Evolutionary conservation across 164 flowering plant genomes (phyloP).

Genomic region (Vitis cinerea): DNA sequence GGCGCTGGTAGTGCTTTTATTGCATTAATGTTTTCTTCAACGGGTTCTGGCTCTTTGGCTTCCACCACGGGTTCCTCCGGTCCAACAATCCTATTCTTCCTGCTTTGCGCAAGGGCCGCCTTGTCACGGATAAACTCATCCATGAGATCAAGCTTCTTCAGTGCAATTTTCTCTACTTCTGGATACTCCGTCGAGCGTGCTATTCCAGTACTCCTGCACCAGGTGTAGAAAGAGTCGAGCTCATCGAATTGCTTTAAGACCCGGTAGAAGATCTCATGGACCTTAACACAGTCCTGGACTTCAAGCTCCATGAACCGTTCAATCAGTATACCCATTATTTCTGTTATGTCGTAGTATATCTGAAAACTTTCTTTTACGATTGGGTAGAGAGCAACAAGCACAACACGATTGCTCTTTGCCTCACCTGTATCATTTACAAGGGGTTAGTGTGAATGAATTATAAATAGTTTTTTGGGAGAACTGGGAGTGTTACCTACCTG

Average conservation of each 20-base stretch:
- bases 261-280: conserved; percentile 37
- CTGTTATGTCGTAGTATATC: conserved; percentile 43
- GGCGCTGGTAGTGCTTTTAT: conserved; percentile 73
- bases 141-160: conserved; percentile 43
- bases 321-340: conserved; percentile 31
- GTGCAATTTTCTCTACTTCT: conserved; percentile 42
- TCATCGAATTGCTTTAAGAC: conserved; percentile 44
- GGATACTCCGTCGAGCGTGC: conserved; percentile 51
- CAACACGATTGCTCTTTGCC: conserved; percentile 42
- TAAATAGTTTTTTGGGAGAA: not conserved
- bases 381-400: conserved; percentile 46
- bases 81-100: conserved; percentile 4
- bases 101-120: conserved; percentile 20
- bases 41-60: conserved; percentile 9
- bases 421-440: conserved; percentile 26
- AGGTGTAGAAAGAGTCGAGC: conserved; percentile 39
- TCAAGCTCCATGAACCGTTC: conserved; percentile 47
- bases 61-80: conserved; percentile 3
- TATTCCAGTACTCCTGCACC: conserved; percentile 39
- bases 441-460: not conserved
- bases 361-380: conserved; percentile 47
- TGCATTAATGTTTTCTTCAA: conserved; percentile 41
- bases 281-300: conserved; percentile 31
- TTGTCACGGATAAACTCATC: conserved; percentile 45
- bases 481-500: conserved; percentile 47